Percentiles rank a stretch among this genome's conserved stretches.
Conservation (phyloP, 495 filamentous ascomycete genomes). For the Neohortaea acidophila region DNA sequence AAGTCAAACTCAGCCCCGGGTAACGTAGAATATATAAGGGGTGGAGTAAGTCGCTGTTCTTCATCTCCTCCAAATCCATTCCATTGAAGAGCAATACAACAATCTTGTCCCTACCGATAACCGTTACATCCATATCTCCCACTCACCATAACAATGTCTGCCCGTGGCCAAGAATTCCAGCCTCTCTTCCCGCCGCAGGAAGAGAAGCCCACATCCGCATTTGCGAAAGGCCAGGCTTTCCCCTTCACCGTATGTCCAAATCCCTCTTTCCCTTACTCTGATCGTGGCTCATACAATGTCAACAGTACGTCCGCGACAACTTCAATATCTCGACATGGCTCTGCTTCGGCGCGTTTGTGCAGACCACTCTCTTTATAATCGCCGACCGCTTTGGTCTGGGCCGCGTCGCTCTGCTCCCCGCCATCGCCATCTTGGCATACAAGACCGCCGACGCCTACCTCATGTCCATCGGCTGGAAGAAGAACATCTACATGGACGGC, state of each 20-base stretch:
- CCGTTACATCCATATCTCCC: not conserved
- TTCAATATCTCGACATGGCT: constrained; percentile 31
- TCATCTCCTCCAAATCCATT: no score
- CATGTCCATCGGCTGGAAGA: constrained; percentile 21
- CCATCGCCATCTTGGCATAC: constrained; percentile 25
- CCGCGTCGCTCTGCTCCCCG: constrained; percentile 25
- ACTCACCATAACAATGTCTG: not conserved
- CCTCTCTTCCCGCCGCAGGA: not conserved
- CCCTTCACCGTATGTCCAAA: no score
- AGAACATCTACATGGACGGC: constrained; percentile 26
- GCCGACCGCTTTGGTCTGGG: constrained; percentile 25
- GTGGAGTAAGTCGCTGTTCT: no score
- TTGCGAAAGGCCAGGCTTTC: no score
- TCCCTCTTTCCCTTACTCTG: no score
- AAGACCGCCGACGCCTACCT: constrained; percentile 15
- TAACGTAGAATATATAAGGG: no score
- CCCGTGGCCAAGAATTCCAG: constrained; percentile 3
- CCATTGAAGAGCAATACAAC: no score
- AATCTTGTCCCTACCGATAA: no score
- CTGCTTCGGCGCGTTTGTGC: constrained; percentile 30
- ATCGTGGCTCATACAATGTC: no score
- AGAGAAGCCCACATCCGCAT: no score
- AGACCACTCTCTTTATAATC: constrained; percentile 27
- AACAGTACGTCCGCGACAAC: constrained; percentile 14
- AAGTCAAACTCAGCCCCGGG: no score